Percentiles rank a stretch among this genome's conserved stretches.
Conservation (phyloP, 495 filamentous ascomycete species). For the Parathielavia appendiculata region DNA sequence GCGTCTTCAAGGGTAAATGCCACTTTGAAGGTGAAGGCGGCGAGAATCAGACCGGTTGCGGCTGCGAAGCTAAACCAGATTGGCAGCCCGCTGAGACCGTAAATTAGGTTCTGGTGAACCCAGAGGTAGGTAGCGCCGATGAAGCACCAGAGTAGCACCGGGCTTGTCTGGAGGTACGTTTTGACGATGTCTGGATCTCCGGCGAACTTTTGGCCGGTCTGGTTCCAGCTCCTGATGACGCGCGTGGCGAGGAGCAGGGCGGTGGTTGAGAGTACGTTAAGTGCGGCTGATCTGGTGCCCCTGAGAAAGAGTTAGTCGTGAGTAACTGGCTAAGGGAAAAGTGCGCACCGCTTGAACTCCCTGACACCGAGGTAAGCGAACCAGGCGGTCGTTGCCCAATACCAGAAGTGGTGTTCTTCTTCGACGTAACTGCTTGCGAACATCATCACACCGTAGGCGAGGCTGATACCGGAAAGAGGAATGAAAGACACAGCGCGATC, state of each 20-base stretch:
- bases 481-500: constrained; percentile 16
- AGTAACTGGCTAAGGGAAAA: constrained; percentile 3
- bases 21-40: constrained; percentile 77
- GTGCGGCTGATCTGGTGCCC: constrained; percentile 4
- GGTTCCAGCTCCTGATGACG: constrained; percentile 77
- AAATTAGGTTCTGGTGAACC: constrained; percentile 33
- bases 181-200: constrained; percentile 81
- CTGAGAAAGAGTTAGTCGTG: constrained; percentile 11
- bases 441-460: constrained; percentile 80
- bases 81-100: constrained; percentile 34
- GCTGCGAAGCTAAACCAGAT: constrained; percentile 22
- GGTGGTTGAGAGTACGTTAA: constrained; percentile 17
- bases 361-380: constrained; percentile 58
- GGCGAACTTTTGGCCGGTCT: constrained; percentile 91
- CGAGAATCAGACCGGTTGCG: constrained; percentile 40
- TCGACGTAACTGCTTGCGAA: constrained; percentile 97
- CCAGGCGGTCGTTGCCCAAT: constrained; percentile 82
- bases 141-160: constrained; percentile 66
- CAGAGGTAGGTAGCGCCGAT: constrained; percentile 62
- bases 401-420: constrained; percentile 98
- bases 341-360: constrained; percentile 29
- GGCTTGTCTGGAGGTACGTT: constrained; percentile 56
- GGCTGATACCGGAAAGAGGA: constrained; percentile 36
- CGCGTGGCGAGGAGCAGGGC: constrained; percentile 50
- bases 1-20: constrained; percentile 77